Evolutionary conservation across 1,139 yeast species (phyloP).

Genomic region (Meyerozyma elateridarum): DNA sequence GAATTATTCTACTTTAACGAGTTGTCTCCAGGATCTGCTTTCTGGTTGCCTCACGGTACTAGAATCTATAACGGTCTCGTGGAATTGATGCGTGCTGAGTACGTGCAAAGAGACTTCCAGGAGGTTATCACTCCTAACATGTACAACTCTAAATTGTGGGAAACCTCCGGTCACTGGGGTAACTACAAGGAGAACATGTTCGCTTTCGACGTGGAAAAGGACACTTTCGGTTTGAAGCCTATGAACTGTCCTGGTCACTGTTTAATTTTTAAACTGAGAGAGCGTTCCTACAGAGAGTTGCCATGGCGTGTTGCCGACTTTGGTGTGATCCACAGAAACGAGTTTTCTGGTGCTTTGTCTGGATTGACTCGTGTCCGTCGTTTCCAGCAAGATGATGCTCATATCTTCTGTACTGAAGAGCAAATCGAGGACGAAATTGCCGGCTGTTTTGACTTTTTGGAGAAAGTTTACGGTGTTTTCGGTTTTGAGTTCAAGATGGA

Average conservation of each 20-base stretch:
- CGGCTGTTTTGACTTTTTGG: slow-evolving; percentile 73
- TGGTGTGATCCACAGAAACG: slow-evolving; percentile 93
- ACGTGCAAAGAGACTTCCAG: slow-evolving; percentile 87
- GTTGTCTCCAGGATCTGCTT: slow-evolving; percentile 94
- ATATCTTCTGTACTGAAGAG: slow-evolving; percentile 87
- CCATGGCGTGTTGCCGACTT: slow-evolving; percentile 97
- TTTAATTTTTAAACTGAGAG: slow-evolving; percentile 78
- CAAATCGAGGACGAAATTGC: slow-evolving; percentile 83
- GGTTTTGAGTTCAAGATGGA: slow-evolving; percentile 88
- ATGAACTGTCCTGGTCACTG: slow-evolving; percentile 99
- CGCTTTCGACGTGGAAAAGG: slow-evolving; percentile 92
- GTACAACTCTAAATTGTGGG: slow-evolving; percentile 95
- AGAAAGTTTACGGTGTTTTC: slow-evolving; percentile 74
- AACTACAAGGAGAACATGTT: slow-evolving; percentile 97
- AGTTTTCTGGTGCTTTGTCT: slow-evolving; percentile 77
- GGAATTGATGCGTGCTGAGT: slow-evolving; percentile 74
- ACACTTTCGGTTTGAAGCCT: slow-evolving; percentile 83
- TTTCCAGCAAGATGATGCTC: slow-evolving; percentile 99
- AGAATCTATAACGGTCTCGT: slow-evolving; percentile 86
- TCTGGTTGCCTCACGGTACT: slow-evolving; percentile 98
- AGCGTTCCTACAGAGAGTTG: slow-evolving; percentile 87
- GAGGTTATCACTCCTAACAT: slow-evolving; percentile 98
- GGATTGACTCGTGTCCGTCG: slow-evolving; percentile 96
- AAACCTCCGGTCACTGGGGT: slow-evolving; percentile 97
- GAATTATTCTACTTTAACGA: slow-evolving; percentile 94